Evolutionary conservation across 441 rosid genomes (phyloP), one percentile per base, ranked within the genome.

Genomic region (Pelargonium australe): DNA sequence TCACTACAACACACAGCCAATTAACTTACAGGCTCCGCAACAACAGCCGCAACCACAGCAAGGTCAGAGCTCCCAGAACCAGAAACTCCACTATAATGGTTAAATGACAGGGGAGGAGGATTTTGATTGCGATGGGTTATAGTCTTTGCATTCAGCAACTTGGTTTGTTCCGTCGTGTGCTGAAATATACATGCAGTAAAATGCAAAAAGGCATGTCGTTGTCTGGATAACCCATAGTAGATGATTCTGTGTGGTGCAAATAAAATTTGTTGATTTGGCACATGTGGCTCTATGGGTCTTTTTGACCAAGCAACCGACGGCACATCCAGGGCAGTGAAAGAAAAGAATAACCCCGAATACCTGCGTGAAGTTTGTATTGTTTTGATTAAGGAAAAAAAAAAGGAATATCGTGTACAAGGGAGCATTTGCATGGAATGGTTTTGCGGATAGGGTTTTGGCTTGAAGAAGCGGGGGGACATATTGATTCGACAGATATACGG

Each of bases 31-130:
- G 67, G 79, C 88, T 63, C 72, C 87, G 10, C 96, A 87, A 58
- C 91, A 80, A 63, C 89, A 83, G 73, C 76, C 97, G 2, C 53
- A 47, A 47, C 63, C 63, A 60, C 97, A 84, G 76, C 96, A 83
- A 80, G 87, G 87, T 65, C 99, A 85, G 73, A 85, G 89, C 71
- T 80, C 95, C 61, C 96, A 90, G 76, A 92, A 88, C 85, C 92
- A 88, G 80, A 92, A 87, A 78, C 80, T 79, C 70, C 92, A 87
- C 75, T 89, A 86, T 77, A 87, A 84, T 79, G 98, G 99, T 87
- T 94, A 83, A 89, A 72, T 72, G 69, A 57, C 12, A 28, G 34
- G 66, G 70, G 49, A 68, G 73, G 71, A 6, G 69, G 73, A 40
- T 60, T 75, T 69, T 55, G 73, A 77, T 77, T 81, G 80, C 72